phyloP scores from a whole-genome alignment of 129 eudicot genomes.

The Tagetes erecta region DNA sequence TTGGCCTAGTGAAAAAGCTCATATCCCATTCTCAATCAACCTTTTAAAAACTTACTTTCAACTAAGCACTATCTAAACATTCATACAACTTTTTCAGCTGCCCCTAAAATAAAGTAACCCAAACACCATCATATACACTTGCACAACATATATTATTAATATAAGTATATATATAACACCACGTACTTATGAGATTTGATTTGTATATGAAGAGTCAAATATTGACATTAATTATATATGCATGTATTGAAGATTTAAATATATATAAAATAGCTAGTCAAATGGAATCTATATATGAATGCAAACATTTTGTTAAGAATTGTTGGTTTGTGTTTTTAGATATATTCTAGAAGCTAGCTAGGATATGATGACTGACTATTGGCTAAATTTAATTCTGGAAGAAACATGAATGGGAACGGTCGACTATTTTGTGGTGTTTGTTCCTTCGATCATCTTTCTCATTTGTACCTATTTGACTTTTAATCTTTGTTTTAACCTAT shows the following conservation, averaged over 20 bases:
- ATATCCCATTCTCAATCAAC: not conserved
- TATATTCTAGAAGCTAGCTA: too few species aligned
- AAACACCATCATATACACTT: not conserved
- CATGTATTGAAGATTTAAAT: too few species aligned
- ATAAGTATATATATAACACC: not conserved
- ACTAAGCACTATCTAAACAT: not conserved
- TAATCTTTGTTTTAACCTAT: not conserved
- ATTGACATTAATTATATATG: too few species aligned
- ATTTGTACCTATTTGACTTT: not conserved
- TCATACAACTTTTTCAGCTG: not conserved
- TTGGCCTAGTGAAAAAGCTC: not conserved
- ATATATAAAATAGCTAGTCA: too few species aligned
- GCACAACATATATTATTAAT: not conserved
- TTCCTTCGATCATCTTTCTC: not conserved
- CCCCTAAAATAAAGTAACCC: not conserved
- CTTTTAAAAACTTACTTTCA: not conserved
- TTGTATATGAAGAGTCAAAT: too few species aligned
- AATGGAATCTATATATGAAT: too few species aligned
- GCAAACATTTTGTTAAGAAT: too few species aligned
- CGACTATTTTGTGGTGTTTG: slow-evolving; percentile 3
- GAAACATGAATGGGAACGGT: not conserved
- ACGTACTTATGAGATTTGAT: too few species aligned
- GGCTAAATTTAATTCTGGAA: not conserved
- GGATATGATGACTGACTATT: not conserved
- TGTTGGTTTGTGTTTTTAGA: too few species aligned